These are phyloP conservation scores for Tubosaeta sp. DNA, from an alignment of 768 basidiomycete species.

Conservation along the genomic window DNA sequence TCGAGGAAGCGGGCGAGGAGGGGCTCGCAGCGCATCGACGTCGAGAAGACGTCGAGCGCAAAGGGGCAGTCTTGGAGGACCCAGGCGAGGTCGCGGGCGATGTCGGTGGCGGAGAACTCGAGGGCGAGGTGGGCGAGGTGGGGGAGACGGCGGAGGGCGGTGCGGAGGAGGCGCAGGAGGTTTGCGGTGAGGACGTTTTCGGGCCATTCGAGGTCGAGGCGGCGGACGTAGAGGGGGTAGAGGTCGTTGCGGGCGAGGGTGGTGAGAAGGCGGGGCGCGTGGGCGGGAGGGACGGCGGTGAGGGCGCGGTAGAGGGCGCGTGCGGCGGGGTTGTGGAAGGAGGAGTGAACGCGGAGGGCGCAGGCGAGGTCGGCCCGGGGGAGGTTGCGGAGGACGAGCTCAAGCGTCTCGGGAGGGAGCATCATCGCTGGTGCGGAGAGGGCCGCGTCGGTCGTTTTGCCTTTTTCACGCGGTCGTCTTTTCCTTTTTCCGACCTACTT, in stretches of 20 bases:
- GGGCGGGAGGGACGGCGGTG: conserved; percentile 26
- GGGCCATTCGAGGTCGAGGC: conserved; percentile 43
- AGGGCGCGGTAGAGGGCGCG: conserved; percentile 39
- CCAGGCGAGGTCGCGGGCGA: conserved; percentile 40
- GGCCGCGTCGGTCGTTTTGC: too few relatives aligned
- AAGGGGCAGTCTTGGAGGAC: conserved; percentile 44
- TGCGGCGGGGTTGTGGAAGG: conserved; percentile 27
- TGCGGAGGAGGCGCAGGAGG: conserved; percentile 47
- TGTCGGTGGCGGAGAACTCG: conserved; percentile 41
- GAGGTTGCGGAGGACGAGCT: conserved; percentile 27
- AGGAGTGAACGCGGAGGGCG: conserved; percentile 21
- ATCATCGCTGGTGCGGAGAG: conserved; percentile 1
- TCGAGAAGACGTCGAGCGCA: conserved; percentile 45
- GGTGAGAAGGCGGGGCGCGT: conserved; percentile 36
- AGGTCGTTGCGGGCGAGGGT: conserved; percentile 36
- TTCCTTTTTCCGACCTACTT: too few relatives aligned
- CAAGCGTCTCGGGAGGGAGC: conserved; percentile 37
- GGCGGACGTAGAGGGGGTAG: conserved; percentile 41
- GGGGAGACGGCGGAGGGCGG: conserved; percentile 37
- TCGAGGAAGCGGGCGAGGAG: conserved; percentile 49
- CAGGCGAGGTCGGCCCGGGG: conserved; percentile 24
- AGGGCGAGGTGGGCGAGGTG: conserved; percentile 42
- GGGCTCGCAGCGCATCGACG: conserved; percentile 51
- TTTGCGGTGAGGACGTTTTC: conserved; percentile 38
- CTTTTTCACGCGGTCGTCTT: too few relatives aligned